Evolutionary conservation across 176 grass and related monocot genomes (phyloP).

Genomic region (Lolium rigidum): DNA sequence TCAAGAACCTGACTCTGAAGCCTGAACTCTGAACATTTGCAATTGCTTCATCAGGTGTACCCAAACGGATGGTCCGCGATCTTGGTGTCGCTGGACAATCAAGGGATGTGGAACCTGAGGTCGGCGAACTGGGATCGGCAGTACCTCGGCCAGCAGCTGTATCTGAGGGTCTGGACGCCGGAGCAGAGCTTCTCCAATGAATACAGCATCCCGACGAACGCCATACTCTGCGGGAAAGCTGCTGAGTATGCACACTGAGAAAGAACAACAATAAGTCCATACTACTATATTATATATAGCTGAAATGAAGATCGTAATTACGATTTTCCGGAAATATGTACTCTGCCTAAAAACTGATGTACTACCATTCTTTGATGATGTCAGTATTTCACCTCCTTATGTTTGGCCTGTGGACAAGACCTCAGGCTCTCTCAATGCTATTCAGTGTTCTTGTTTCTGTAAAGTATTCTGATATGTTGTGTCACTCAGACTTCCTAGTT

Average conservation of each 20-base stretch:
- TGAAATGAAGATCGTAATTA: slow-evolving; percentile 26
- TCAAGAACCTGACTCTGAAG: neutral
- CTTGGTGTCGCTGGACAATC: slow-evolving; percentile 86
- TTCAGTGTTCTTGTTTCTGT: neutral
- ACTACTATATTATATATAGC: slow-evolving; percentile 39
- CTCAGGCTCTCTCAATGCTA: neutral
- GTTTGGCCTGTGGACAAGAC: slow-evolving; percentile 36
- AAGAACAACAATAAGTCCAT: slow-evolving; percentile 34
- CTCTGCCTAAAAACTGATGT: slow-evolving; percentile 24
- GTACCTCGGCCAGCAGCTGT: slow-evolving; percentile 87
- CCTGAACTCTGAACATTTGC: slow-evolving; percentile 1
- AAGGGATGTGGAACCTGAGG: slow-evolving; percentile 94
- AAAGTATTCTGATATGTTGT: too few species aligned
- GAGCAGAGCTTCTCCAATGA: slow-evolving; percentile 77
- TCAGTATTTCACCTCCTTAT: slow-evolving; percentile 11
- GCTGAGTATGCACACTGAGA: slow-evolving; percentile 52
- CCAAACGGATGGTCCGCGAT: slow-evolving; percentile 94
- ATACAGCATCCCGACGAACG: slow-evolving; percentile 75
- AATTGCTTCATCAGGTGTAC: slow-evolving; percentile 63
- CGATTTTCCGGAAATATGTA: neutral
- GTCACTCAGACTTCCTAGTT: too few species aligned
- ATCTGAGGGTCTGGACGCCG: slow-evolving; percentile 82
- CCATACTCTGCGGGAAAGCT: slow-evolving; percentile 72
- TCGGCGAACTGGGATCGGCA: slow-evolving; percentile 74
- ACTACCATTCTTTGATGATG: slow-evolving; percentile 35